phyloP scores from a whole-genome alignment of 345 rosid genomes.

The Balakata baccata region DNA sequence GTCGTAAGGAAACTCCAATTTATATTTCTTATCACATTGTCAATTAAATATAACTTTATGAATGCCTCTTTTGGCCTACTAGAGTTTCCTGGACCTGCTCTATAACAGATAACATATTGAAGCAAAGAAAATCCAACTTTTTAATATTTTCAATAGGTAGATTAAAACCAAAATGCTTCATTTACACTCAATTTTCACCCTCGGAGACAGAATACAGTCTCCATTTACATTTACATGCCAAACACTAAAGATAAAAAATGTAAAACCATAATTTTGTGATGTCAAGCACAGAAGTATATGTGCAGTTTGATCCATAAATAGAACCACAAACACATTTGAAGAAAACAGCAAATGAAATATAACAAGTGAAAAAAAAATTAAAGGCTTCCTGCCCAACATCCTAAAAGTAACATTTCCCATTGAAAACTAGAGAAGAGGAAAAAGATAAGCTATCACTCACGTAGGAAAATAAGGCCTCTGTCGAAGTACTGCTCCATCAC shows the following conservation, averaged over 20 bases:
- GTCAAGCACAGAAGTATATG: no score
- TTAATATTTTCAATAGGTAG: background rate
- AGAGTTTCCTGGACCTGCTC: background rate
- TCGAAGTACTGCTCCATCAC: slow-evolving; percentile 38
- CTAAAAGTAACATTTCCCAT: background rate
- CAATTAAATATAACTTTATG: background rate
- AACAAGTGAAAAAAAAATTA: background rate
- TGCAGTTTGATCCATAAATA: no score
- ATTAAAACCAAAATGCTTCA: background rate
- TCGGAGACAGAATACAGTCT: background rate
- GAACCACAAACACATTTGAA: background rate
- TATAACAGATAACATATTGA: background rate
- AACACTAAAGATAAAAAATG: no score
- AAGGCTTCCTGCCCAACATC: background rate
- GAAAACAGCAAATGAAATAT: background rate
- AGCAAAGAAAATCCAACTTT: background rate
- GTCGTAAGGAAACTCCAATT: background rate
- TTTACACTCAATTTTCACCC: background rate
- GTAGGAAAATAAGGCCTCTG: slow-evolving; percentile 60
- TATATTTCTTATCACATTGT: background rate
- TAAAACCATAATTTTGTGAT: no score
- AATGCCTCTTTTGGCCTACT: background rate
- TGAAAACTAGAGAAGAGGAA: slow-evolving; percentile 1
- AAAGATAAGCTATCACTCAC: slow-evolving; percentile 41
- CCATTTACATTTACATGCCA: no score